Evolutionary conservation across 2,329 filamentous ascomycete genomes (phyloP), one percentile per base, ranked within the genome.

Genomic region (Trichoderma hamatum): DNA sequence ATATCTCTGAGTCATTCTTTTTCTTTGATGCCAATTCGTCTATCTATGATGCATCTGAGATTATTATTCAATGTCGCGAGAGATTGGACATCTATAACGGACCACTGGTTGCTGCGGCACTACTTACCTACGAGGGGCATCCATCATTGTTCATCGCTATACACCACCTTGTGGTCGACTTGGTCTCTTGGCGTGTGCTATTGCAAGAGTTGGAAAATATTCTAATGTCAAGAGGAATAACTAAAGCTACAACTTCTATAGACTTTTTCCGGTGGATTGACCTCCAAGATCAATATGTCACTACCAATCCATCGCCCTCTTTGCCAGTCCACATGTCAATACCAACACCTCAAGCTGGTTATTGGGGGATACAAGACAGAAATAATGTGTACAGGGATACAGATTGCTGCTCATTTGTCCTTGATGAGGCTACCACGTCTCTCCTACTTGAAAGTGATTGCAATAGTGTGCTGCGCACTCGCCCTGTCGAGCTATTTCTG

Each of bases 171-270:
- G 69, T 71, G 32, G 58, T 72, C 7, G 71, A 72, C 24, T 36
- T 72, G 19, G 69, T 72, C 1, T 72, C 71, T 9, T 72, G 71
- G 71, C 67, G 70, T 10, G 43, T 71, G n/a, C 52, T 72, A 1
- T 61, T 72, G 0, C 39, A 59, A 26, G 71, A 72, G 9, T n/a
- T 72, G 1, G 71, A 72, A 39, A n/a, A 59, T 1, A 55, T 67
- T 14, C 43, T 63, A 6, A 30, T 13, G 6, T 21, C 19, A 62
- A 68, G 70, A 32, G 19, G 10, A 7, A 52, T 21, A 21, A 26
- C 49, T 4, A 14, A 16, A 6, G n/a, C 28, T 3, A 28, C 51
- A 16, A 28, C 43, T 1, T 24, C 51, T 1, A 11, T 65, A 3
- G 21, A 21, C 30, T 65, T 65, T 28, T n/a, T n/a, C 16, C 21